phyloP scores from a whole-genome alignment of 1,139 yeast genomes.

The Nadsonia starkeyi-henricii region DNA sequence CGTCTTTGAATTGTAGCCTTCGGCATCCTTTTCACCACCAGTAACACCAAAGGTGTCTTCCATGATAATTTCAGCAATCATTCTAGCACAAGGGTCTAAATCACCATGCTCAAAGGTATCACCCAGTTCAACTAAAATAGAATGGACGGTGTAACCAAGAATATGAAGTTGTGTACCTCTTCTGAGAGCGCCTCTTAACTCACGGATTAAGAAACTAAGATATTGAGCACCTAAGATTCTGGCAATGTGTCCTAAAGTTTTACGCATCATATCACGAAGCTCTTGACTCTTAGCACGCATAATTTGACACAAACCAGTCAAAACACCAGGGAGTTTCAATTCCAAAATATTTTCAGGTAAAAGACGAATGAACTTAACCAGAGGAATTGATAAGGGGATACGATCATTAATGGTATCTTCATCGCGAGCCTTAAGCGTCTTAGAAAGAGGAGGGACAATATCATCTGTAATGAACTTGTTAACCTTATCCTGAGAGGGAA shows the following conservation, averaged over 20 bases:
- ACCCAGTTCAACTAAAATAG: slow-evolving; percentile 43
- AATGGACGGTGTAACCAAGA: slow-evolving; percentile 75
- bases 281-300: slow-evolving; percentile 79
- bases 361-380: slow-evolving; percentile 55
- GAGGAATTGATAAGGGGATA: slow-evolving; percentile 70
- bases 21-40: slow-evolving; percentile 91
- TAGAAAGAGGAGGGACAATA: slow-evolving; percentile 47
- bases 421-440: slow-evolving; percentile 30
- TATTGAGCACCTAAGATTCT: slow-evolving; percentile 57
- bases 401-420: slow-evolving; percentile 68
- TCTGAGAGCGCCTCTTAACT: slow-evolving; percentile 62
- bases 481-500: slow-evolving; percentile 27
- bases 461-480: slow-evolving; percentile 44
- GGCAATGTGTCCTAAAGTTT: slow-evolving; percentile 55
- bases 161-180: slow-evolving; percentile 94
- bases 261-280: slow-evolving; percentile 75
- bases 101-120: slow-evolving; percentile 50
- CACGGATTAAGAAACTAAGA: slow-evolving; percentile 59
- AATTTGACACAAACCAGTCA: slow-evolving; percentile 78
- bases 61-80: slow-evolving; percentile 66
- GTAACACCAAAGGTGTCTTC: slow-evolving; percentile 88
- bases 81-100: slow-evolving; percentile 49
- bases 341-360: slow-evolving; percentile 44
- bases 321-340: slow-evolving; percentile 59
- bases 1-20: slow-evolving; percentile 75